Base-by-base conservation (phyloP, 805 yeast genomes). In the Ogataea nakhonphanomensis region DNA sequence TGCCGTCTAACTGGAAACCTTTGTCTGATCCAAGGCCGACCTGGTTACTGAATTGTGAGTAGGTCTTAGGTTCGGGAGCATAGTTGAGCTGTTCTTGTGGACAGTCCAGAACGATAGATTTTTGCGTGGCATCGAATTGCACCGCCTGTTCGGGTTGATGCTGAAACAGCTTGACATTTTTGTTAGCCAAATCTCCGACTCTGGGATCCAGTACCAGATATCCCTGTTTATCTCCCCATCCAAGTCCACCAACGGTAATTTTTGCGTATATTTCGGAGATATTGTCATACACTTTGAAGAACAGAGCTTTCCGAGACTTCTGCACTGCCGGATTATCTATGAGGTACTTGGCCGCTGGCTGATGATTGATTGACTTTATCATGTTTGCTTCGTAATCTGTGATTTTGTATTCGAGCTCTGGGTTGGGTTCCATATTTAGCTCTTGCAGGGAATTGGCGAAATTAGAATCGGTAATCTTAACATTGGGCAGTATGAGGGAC, bases 161-260 rank as follows among this genome's bases (percentile, higher is more conserved):
- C 27, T 48, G 57, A 28, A 27, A 59, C 5, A 60, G 34, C 33
- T 49, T 41, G 10, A 59, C 46, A 5, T 30, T 21, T 8, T 46
- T 37, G 21, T 49, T 36, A 2, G 51, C 55, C 15, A 62, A 53
- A 1, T 45, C 43, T 0, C 58, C 60, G 11, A 81, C 81, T 2
- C 71, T 71, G 1, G 86, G 81, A 22, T 82, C 82, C 9, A 82
- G 55, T 1, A 78, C 89, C n/a, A 82, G 65, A 55, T 79, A 74
- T 25, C 75, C 75, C 2, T 84, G 79, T 41, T 81, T 74, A 22
- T 79, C 76, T 1, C 87, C 85, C 88, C 88, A 82, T 2, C 81
- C 79, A 2, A 87, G 83, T 2, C 89, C 89, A 4, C 89, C 89
- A 5, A 86, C 89, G 25, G 78, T 67, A 14, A 82, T 79, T 52